phyloP scores from a whole-genome alignment of 139 green algal species.

The Pedinophyceae sp. region DNA sequence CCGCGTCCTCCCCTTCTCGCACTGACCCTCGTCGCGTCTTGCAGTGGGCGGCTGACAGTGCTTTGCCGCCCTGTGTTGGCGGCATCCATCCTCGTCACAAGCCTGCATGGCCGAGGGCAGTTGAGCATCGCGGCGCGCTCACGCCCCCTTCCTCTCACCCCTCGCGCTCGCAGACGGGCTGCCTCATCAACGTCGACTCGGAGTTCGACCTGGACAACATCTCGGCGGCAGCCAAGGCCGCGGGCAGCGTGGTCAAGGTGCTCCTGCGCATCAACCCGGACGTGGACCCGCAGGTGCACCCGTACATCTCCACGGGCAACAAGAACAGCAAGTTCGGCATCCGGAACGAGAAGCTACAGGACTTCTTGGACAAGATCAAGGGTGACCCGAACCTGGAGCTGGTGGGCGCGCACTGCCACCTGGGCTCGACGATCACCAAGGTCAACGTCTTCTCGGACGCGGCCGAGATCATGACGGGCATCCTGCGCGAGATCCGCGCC shows the following conservation, averaged over 20 bases:
- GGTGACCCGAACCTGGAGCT: conserved; percentile 57
- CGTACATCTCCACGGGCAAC: conserved; percentile 89
- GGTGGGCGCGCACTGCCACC: conserved; percentile 86
- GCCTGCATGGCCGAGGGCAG: too few relatives aligned
- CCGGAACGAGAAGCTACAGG: conserved; percentile 83
- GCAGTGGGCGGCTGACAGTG: too few relatives aligned
- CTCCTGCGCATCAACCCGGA: conserved; percentile 96
- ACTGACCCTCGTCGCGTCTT: too few relatives aligned
- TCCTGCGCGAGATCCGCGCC: conserved; percentile 67
- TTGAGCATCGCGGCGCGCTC: too few relatives aligned
- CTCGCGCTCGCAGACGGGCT: conserved; percentile 51
- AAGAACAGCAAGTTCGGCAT: conserved; percentile 96
- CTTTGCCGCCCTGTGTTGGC: too few relatives aligned
- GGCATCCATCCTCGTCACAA: too few relatives aligned
- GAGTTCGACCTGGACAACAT: conserved; percentile 93
- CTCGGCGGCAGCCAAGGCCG: conserved; percentile 18
- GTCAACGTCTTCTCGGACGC: conserved; percentile 92
- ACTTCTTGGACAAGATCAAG: conserved; percentile 72
- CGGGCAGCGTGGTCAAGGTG: conserved; percentile 29
- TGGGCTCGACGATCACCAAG: conserved; percentile 94
- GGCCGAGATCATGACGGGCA: conserved; percentile 80
- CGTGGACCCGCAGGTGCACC: conserved; percentile 91
- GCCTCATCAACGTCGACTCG: conserved; percentile 88
- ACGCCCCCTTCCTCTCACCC: too few relatives aligned
- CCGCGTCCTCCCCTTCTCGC: too few relatives aligned